Percentiles rank a stretch among this genome's conserved stretches.
phyloP scores from a whole-genome alignment of 768 basidiomycete genomes.

The Lyophyllum decastes region DNA sequence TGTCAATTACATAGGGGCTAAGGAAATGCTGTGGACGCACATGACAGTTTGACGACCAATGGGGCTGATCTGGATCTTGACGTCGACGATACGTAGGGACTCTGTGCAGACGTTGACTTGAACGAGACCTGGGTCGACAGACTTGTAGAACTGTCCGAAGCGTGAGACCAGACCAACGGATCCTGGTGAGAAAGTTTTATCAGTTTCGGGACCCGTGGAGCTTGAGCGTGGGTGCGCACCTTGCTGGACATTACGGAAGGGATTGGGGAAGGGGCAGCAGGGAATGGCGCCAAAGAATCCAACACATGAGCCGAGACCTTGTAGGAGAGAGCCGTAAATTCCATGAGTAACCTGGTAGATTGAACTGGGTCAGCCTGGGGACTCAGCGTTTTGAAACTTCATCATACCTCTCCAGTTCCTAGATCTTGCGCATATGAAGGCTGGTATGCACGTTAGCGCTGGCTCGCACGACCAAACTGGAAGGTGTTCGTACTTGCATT shows the following conservation, averaged over 20 bases:
- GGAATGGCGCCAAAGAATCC: slow-evolving; percentile 79
- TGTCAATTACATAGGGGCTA: not conserved
- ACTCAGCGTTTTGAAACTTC: not conserved
- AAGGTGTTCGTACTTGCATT: slow-evolving; percentile 68
- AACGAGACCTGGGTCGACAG: slow-evolving; percentile 90
- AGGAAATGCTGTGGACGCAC: slow-evolving; percentile 25
- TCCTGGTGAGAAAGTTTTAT: slow-evolving; percentile 46
- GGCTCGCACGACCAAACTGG: not conserved
- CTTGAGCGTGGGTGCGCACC: slow-evolving; percentile 39
- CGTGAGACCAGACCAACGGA: slow-evolving; percentile 89
- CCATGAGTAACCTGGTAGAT: slow-evolving; percentile 72
- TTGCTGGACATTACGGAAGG: slow-evolving; percentile 84
- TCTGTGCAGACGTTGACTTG: slow-evolving; percentile 96
- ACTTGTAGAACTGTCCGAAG: slow-evolving; percentile 96
- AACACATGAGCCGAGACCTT: slow-evolving; percentile 64
- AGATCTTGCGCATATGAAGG: slow-evolving; percentile 92
- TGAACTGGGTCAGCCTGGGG: not conserved
- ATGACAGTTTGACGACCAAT: slow-evolving; percentile 90
- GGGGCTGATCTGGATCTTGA: slow-evolving; percentile 92
- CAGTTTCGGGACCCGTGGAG: slow-evolving; percentile 4
- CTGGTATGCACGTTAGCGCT: slow-evolving; percentile 35
- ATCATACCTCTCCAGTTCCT: slow-evolving; percentile 58
- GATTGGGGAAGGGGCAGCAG: slow-evolving; percentile 84
- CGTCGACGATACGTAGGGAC: slow-evolving; percentile 81
- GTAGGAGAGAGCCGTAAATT: slow-evolving; percentile 80